Percentiles rank a stretch among this genome's conserved stretches.
These are phyloP conservation scores for Rosa lucieae DNA, from an alignment of 306 rosid genomes.

Conservation along the genomic window DNA sequence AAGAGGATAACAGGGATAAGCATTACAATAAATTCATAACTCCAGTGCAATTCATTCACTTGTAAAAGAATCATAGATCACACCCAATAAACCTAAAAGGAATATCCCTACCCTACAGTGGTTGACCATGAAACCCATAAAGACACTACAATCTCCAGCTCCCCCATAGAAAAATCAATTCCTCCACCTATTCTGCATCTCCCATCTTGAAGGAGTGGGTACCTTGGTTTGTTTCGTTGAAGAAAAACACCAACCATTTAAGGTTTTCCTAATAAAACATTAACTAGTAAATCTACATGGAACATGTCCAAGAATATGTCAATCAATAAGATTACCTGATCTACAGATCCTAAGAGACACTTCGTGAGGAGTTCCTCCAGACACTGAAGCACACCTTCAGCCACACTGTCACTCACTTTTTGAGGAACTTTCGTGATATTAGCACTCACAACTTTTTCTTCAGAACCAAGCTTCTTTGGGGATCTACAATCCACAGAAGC, in stretches of 20 bases:
- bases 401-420: slow-evolving; percentile 69
- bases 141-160: background rate
- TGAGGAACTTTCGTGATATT: slow-evolving; percentile 32
- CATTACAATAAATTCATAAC: background rate
- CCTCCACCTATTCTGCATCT: background rate
- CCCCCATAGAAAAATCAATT: background rate
- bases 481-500: slow-evolving; percentile 74
- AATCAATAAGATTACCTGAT: slow-evolving; percentile 61
- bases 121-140: background rate
- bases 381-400: slow-evolving; percentile 85
- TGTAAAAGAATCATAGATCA: background rate
- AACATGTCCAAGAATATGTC: background rate
- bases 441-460: slow-evolving; percentile 33
- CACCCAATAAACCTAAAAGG: background rate
- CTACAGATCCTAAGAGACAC: slow-evolving; percentile 75
- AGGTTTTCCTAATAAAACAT: background rate
- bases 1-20: background rate
- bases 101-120: background rate
- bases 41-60: background rate
- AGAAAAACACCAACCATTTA: background rate
- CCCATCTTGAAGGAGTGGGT: background rate
- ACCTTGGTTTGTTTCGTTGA: background rate
- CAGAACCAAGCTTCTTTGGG: slow-evolving; percentile 49
- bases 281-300: background rate
- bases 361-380: slow-evolving; percentile 78